Conservation (phyloP, 306 rosid species). For the Pyrus bretschneideri region DNA sequence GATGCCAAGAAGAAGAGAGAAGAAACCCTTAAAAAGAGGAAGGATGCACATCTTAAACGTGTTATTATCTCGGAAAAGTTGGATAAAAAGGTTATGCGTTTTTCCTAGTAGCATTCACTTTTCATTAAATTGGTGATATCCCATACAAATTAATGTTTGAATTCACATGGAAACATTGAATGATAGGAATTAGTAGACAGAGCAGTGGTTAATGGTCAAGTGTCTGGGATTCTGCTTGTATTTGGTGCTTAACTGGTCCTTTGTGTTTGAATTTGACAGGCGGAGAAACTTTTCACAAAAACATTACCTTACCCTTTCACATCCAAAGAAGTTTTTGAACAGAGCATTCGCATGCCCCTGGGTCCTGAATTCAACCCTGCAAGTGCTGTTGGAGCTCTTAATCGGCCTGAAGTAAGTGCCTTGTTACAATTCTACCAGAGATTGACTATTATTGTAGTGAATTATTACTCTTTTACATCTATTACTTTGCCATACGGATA, state of each 20-base stretch:
- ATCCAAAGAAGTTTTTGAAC: slow-evolving; percentile 67
- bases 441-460: slow-evolving; percentile 1
- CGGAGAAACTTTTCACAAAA: slow-evolving; percentile 76
- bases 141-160: neutral
- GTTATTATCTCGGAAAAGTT: slow-evolving; percentile 83
- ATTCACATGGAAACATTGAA: neutral
- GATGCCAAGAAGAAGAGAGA: slow-evolving; percentile 60
- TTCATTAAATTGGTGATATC: neutral
- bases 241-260: neutral
- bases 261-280: slow-evolving; percentile 45
- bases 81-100: slow-evolving; percentile 69
- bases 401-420: slow-evolving; percentile 76
- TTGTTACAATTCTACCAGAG: slow-evolving; percentile 13
- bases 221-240: neutral
- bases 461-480: neutral
- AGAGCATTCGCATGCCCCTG: slow-evolving; percentile 76
- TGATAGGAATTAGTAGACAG: neutral
- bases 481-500: neutral
- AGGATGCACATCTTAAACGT: slow-evolving; percentile 71
- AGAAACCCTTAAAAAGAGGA: slow-evolving; percentile 65
- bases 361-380: slow-evolving; percentile 97
- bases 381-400: slow-evolving; percentile 56
- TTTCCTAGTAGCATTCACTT: neutral
- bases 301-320: slow-evolving; percentile 74
- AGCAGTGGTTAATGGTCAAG: neutral